phyloP scores from a whole-genome alignment of 345 rosid genomes.

The Mercurialis annua region DNA sequence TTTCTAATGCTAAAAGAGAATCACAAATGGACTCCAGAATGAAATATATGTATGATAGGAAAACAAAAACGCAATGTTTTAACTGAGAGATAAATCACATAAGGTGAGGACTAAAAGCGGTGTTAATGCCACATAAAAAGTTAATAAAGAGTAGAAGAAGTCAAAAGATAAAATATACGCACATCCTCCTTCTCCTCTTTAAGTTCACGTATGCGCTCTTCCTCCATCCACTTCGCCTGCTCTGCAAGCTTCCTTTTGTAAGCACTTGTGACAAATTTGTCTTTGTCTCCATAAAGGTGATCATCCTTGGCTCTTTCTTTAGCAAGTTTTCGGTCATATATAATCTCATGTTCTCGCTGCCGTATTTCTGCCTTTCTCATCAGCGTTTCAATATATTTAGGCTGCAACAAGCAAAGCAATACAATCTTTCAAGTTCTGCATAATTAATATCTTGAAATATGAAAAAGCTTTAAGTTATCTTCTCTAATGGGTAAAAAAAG shows the following conservation, averaged over 20 bases:
- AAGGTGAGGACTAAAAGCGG: background rate
- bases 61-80: background rate
- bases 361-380: conserved; percentile 67
- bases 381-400: conserved; percentile 65
- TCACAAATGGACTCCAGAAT: too few species aligned
- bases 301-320: conserved; percentile 87
- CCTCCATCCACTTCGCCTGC: conserved; percentile 70
- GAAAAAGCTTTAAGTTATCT: background rate
- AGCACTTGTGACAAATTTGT: conserved; percentile 70
- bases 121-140: background rate
- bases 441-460: background rate
- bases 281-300: conserved; percentile 80
- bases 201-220: conserved; percentile 67
- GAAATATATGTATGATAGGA: background rate
- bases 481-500: background rate
- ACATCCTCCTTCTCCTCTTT: conserved; percentile 89
- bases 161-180: conserved; percentile 24
- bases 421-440: background rate
- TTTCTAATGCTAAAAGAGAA: background rate
- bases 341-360: conserved; percentile 65
- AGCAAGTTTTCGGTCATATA: conserved; percentile 74
- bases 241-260: conserved; percentile 87
- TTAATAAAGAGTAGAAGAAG: background rate
- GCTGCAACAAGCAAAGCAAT: conserved; percentile 39
- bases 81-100: conserved; percentile 5